phyloP scores from a whole-genome alignment of 768 basidiomycete species.

The Hydnomerulius pinastri region DNA sequence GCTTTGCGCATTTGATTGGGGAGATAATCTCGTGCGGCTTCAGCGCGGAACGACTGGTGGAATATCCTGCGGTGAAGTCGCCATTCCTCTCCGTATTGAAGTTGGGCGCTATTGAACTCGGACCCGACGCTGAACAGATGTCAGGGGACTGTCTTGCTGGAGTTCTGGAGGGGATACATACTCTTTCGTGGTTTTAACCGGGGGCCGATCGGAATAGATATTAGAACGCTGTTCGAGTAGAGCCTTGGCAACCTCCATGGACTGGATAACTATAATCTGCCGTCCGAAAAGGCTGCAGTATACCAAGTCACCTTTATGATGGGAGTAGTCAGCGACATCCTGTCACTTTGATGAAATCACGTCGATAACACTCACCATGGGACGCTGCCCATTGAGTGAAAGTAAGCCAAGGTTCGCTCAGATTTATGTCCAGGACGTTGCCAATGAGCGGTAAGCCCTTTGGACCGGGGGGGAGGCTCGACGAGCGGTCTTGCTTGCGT shows the following conservation, averaged over 20 bases:
- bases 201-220: constrained; percentile 41
- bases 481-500: constrained; percentile 5
- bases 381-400: constrained; percentile 33
- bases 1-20: constrained; percentile 31
- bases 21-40: constrained; percentile 24
- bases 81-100: constrained; percentile 33
- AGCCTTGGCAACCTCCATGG: constrained; percentile 30
- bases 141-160: constrained; percentile 1
- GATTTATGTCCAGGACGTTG: constrained; percentile 25
- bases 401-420: constrained; percentile 32
- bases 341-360: background rate
- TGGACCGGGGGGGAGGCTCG: constrained; percentile 30
- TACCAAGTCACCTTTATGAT: constrained; percentile 31
- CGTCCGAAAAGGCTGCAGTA: constrained; percentile 34
- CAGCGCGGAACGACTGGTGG: constrained; percentile 33
- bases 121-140: constrained; percentile 23
- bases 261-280: constrained; percentile 36
- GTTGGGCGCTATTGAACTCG: constrained; percentile 32
- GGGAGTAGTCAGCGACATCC: background rate
- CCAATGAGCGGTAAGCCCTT: constrained; percentile 34
- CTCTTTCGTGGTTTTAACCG: constrained; percentile 28
- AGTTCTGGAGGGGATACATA: constrained; percentile 5
- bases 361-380: constrained; percentile 21
- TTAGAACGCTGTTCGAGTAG: constrained; percentile 38
- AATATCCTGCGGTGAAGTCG: constrained; percentile 34